Evolutionary conservation across 345 rosid genomes (phyloP), one percentile per base, ranked within the genome.

Genomic region (Arabis hirsuta): DNA sequence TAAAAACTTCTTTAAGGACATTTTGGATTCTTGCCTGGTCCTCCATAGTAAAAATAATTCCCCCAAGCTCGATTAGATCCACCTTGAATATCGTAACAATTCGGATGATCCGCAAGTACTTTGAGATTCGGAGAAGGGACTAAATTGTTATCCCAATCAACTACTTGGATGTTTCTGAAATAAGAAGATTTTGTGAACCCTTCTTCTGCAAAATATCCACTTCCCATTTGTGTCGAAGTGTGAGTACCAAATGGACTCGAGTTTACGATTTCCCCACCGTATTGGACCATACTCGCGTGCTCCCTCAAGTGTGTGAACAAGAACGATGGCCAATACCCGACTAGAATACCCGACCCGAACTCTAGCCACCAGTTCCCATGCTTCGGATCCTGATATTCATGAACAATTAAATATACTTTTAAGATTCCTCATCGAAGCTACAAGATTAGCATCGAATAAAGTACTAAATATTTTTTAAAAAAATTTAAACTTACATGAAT

Each of bases 361-460:
- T 96, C 97, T 5, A 96, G 79, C 99, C 99, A 96, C 99, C 99
- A 96, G 63, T 96, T 86, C 12, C 99, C 99, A 72, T 92, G 99
- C 77, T 96, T 96, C 72, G 99, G 99, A 85, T 96, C 99, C 99
- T 96, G 52, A 10, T n/a, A 8, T 22, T 22, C 1, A 22, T 22
- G 24, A 22, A 7, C 12, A 6, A 34, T 34, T 34, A 34, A 34
- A 34, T 34, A 34, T 34, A 34, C 38, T 34, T 34, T 34, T 34
- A 34, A 34, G 38, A 34, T 34, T 34, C 9, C 8, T 34, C 38
- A 34, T 34, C 38, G 6, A 34, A 34, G 38, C 38, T 34, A 34
- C 38, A 34, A 34, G 8, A 6, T 34, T 34, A 1, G 38, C 38
- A 34, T 34, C 38, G 6, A 34, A 34, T 34, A 6, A 34, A 34